Evolutionary conservation across 2,329 filamentous ascomycete species (phyloP).

Genomic region (Coleophoma eucalyptorum): DNA sequence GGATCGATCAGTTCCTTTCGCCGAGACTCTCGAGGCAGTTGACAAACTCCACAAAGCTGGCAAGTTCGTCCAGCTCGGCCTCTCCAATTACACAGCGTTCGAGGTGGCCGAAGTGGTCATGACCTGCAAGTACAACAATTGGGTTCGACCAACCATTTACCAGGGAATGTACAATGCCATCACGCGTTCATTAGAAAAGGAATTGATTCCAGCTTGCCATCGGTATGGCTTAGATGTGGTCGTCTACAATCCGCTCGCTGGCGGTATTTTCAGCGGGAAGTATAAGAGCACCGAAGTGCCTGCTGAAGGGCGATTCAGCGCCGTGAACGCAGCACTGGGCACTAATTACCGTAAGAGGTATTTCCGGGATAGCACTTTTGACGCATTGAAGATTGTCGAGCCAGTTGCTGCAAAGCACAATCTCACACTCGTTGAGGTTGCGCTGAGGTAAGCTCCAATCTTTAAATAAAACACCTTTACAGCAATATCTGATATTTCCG

Average conservation of each 20-base stretch:
- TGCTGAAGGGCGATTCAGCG: conserved; percentile 66
- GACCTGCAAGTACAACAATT: conserved; percentile 73
- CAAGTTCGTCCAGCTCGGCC: conserved; percentile 76
- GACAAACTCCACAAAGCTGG: conserved; percentile 79
- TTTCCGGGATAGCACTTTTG: conserved; percentile 60
- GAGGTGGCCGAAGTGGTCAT: conserved; percentile 84
- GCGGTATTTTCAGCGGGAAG: conserved; percentile 77
- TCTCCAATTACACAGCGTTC: conserved; percentile 83
- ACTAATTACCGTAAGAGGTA: conserved; percentile 53
- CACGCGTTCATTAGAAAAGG: conserved; percentile 69
- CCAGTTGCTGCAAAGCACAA: conserved; percentile 55
- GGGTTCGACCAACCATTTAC: conserved; percentile 78
- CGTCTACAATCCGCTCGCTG: conserved; percentile 78
- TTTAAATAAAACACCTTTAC: not conserved
- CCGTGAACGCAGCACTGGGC: conserved; percentile 38
- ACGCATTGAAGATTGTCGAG: conserved; percentile 56
- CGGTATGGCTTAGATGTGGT: conserved; percentile 77
- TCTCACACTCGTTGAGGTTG: conserved; percentile 56
- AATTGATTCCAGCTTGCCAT: conserved; percentile 69
- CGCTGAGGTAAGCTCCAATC: conserved; percentile 35
- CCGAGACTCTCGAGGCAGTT: conserved; percentile 72
- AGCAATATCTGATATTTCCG: not conserved
- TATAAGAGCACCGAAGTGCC: conserved; percentile 47
- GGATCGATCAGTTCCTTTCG: conserved; percentile 67
- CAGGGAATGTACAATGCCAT: conserved; percentile 88